These are phyloP conservation scores for Fistulinella prunicolor DNA, from an alignment of 768 basidiomycete genomes.

Conservation along the genomic window DNA sequence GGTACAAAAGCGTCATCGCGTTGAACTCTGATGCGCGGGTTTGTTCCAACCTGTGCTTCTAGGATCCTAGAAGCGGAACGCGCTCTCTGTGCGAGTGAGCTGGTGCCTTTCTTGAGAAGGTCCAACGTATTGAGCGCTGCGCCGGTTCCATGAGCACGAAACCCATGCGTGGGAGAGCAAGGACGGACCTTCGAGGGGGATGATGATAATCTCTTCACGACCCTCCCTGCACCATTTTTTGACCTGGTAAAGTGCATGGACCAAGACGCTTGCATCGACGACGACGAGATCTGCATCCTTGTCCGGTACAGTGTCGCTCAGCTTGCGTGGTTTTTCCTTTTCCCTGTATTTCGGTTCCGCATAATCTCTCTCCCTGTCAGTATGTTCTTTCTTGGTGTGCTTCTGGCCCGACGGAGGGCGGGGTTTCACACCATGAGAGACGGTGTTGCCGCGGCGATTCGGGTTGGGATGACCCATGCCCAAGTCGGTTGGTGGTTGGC, in stretches of 20 bases:
- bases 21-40: constrained; percentile 78
- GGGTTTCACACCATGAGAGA: constrained; percentile 19
- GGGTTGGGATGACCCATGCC: constrained; percentile 10
- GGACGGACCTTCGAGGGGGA: constrained; percentile 82
- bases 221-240: constrained; percentile 81
- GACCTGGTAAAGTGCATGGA: constrained; percentile 73
- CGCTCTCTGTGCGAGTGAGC: constrained; percentile 73
- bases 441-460: constrained; percentile 17
- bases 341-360: constrained; percentile 16
- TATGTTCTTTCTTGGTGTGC: constrained; percentile 20
- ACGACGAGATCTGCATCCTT: constrained; percentile 77
- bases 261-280: constrained; percentile 78
- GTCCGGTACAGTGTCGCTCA: constrained; percentile 27
- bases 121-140: constrained; percentile 89
- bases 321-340: constrained; percentile 22
- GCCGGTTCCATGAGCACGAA: constrained; percentile 8
- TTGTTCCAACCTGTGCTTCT: constrained; percentile 82
- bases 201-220: constrained; percentile 72
- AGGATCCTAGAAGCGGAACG: constrained; percentile 86
- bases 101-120: constrained; percentile 87
- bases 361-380: constrained; percentile 21
- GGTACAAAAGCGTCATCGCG: constrained; percentile 78
- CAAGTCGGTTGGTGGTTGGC: constrained; percentile 25
- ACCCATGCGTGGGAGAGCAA: not conserved
- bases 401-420: constrained; percentile 22